These are phyloP conservation scores for Urtica urens DNA, from an alignment of 306 rosid species.

Conservation along the genomic window DNA sequence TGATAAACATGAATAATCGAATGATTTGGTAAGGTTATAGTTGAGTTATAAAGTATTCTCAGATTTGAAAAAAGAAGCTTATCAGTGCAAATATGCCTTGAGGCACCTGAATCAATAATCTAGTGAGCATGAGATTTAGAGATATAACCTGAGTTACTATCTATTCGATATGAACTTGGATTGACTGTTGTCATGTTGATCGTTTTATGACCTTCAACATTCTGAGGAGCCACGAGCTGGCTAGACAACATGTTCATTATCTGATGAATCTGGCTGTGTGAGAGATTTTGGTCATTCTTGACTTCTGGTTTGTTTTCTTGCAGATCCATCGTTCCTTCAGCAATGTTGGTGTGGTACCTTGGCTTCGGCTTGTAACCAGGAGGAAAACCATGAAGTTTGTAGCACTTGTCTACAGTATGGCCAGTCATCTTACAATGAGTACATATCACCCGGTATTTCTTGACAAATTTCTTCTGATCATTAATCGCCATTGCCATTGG, in stretches of 20 bases:
- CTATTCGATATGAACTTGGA: background rate
- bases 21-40: background rate
- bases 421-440: background rate
- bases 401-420: background rate
- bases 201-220: too few species aligned
- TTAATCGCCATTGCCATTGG: too few species aligned
- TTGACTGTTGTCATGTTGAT: background rate
- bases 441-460: background rate
- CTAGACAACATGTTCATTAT: too few species aligned
- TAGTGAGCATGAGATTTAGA: background rate
- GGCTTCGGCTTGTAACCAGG: background rate
- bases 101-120: background rate
- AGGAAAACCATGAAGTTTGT: background rate
- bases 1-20: background rate
- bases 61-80: background rate
- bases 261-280: too few species aligned
- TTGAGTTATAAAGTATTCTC: background rate
- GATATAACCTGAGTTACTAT: background rate
- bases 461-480: background rate
- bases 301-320: too few species aligned
- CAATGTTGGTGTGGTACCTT: background rate
- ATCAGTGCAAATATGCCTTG: background rate
- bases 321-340: background rate
- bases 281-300: too few species aligned
- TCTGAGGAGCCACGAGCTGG: too few species aligned